Base-by-base conservation (phyloP, 257 asterid species). In the Leptodermis oblonga region DNA sequence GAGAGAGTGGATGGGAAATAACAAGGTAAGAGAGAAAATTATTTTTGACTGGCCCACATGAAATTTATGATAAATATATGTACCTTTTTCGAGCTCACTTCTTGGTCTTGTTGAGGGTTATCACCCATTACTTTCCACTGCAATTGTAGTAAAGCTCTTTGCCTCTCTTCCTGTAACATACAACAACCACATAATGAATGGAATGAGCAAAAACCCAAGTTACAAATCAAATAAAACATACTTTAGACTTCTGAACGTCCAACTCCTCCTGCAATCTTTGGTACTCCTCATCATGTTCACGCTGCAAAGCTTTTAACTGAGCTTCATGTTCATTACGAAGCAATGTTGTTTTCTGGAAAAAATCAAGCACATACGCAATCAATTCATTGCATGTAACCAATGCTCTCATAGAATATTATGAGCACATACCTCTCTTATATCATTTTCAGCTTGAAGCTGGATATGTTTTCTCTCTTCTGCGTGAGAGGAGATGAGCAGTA, bases 91-190 rank as follows among this genome's bases (percentile, higher is more conserved):
- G 99, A 94, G 73, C 69, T 94, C 82, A 91, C 99, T 87, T 94
- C 99, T 81, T 89, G 96, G 55, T 94, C 97, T 76, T 85, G 96
- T 70, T 91, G 85, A 62, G 84, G 86, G 66, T 91, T 84, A 74
- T 86, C 85, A 56, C 92, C 74, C 97, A 94, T 94, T 71, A 89
- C 97, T 79, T 91, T 94, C 97, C 95, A 94, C 76, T 89, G 97
- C 87, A 94, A 74, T 83, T 94, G 97, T 79, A 94, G 80, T 68
- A 87, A 80, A 67, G 92, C 83, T 74, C 90, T 86, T 81, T 94
- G 99, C 77, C 83, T 87, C 85, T 94, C 97, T 83, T 91, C 99
- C 99, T 94, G 86, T 67, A 25, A 83, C 49, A 74, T 60, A 39
- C 72, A 66, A 76, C 33, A 31, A 71, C 37, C 77, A 64, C 52